Percentiles rank a stretch among this genome's conserved stretches.
Conservation (phyloP, 441 rosid species). For the Euphorbia corollata region DNA sequence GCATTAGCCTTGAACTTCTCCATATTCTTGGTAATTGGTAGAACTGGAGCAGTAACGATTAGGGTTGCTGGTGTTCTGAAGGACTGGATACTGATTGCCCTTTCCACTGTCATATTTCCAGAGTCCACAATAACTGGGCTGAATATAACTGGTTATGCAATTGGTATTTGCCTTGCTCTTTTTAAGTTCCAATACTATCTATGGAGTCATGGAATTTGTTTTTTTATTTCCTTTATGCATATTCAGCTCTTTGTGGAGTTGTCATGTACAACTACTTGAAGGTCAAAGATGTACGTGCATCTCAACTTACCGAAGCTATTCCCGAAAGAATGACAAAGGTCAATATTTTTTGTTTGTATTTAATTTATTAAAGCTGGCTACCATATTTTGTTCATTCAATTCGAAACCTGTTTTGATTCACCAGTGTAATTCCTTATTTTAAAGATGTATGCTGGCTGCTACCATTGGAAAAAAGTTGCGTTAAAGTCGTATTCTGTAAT, state of each 20-base stretch:
- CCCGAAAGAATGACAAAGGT: slow-evolving; percentile 83
- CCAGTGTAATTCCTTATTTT: background rate
- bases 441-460: background rate
- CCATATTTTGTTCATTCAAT: background rate
- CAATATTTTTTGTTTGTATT: background rate
- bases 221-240: background rate
- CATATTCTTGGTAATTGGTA: slow-evolving; percentile 90
- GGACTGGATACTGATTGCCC: slow-evolving; percentile 99
- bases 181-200: background rate
- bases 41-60: slow-evolving; percentile 96
- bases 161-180: slow-evolving; percentile 47
- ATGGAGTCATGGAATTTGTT: slow-evolving; percentile 1
- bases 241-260: slow-evolving; percentile 88
- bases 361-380: slow-evolving; percentile 1
- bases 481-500: background rate
- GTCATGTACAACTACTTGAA: slow-evolving; percentile 95
- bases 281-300: slow-evolving; percentile 75
- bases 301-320: slow-evolving; percentile 63
- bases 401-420: background rate
- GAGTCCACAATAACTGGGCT: slow-evolving; percentile 92
- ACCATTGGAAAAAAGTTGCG: background rate
- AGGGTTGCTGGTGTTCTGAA: slow-evolving; percentile 98
- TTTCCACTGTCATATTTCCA: slow-evolving; percentile 94
- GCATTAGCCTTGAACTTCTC: slow-evolving; percentile 95
- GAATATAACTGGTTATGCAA: slow-evolving; percentile 90